Base-by-base conservation (phyloP, 352 stramenopile genomes). In the Globisporangium acanthophoron region DNA sequence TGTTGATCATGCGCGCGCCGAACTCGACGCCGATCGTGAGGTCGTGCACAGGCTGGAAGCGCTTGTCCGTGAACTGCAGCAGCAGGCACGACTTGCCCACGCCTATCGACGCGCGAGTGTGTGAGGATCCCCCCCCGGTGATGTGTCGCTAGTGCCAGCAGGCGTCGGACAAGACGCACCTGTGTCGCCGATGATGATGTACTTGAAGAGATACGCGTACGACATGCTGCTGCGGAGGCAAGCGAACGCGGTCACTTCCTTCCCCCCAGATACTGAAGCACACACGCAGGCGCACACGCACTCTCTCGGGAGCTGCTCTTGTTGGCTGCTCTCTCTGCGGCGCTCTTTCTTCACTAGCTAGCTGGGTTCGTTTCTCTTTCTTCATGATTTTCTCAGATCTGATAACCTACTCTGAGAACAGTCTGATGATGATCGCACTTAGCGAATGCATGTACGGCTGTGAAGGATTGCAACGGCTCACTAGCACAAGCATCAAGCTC, bases 1-100 rank as follows among this genome's bases (percentile, higher is more conserved):
- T 98, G 67, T 94, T 97, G 63, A 99, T 98, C 95, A 99, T 99
- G 47, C 97, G 91, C 15, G 97, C 97, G 54, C 97, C 97, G 69
- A 99, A 99, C 84, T 99, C 98, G 27, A 98, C 95, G 39, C 96
- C 98, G 67, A 99, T 99, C 9, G 98, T 99, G 49, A 99, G 84
- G 67, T 99, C 97, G 67, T 99, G 82, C 40, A 99, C 97, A 0
- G 96, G 97, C 73, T 99, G 97, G 79, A 99, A 99, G 53, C 97
- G 88, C 80, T 99, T 99, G 85, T 99, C 97, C 51, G 97, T 99
- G 83, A 99, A 99, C 79, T 99, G 97, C 61, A 99, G 82, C 46
- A 99, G 79, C 67, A 99, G 86, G 76, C 97, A 99, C 50, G 96
- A 99, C 84, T 99, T 99, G 37, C 98, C 98, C 18, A 99, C 97